phyloP scores from a whole-genome alignment of 2,329 filamentous ascomycete genomes.

The Beauveria scarabaeidicola region DNA sequence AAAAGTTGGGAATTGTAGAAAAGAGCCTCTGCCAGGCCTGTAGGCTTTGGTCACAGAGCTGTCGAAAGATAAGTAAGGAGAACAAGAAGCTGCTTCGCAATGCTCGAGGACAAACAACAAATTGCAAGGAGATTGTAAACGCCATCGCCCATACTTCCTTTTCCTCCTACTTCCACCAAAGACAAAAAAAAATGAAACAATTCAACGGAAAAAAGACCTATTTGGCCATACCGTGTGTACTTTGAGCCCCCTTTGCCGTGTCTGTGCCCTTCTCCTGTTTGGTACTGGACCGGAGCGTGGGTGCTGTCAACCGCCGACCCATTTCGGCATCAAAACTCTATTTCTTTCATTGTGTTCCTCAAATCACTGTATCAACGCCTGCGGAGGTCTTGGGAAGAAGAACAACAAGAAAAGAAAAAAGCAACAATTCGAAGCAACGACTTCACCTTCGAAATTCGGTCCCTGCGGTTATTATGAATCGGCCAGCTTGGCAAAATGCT shows the following conservation, averaged over 20 bases:
- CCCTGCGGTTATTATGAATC: slow-evolving; percentile 31
- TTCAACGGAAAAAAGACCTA: too few species aligned
- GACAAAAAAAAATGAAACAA: background rate
- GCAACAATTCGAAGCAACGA: background rate
- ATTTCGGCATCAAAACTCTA: background rate
- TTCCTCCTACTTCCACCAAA: background rate
- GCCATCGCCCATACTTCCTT: slow-evolving; percentile 1
- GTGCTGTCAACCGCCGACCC: slow-evolving; percentile 5
- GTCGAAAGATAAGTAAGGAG: background rate
- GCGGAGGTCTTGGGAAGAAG: background rate
- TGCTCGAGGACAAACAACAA: slow-evolving; percentile 3
- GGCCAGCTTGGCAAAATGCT: slow-evolving; percentile 75
- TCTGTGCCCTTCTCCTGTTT: background rate
- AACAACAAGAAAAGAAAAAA: background rate
- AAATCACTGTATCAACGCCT: slow-evolving; percentile 2
- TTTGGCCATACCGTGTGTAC: background rate
- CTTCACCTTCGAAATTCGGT: background rate
- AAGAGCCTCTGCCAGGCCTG: background rate
- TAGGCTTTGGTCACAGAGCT: background rate
- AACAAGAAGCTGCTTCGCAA: slow-evolving; percentile 1
- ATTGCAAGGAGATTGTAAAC: slow-evolving; percentile 9
- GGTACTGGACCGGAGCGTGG: background rate
- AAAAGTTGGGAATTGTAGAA: background rate
- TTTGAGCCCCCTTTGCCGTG: background rate
- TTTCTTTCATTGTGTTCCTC: background rate